phyloP scores from a whole-genome alignment of 2,329 filamentous ascomycete genomes.

The Pyricularia grisea region DNA sequence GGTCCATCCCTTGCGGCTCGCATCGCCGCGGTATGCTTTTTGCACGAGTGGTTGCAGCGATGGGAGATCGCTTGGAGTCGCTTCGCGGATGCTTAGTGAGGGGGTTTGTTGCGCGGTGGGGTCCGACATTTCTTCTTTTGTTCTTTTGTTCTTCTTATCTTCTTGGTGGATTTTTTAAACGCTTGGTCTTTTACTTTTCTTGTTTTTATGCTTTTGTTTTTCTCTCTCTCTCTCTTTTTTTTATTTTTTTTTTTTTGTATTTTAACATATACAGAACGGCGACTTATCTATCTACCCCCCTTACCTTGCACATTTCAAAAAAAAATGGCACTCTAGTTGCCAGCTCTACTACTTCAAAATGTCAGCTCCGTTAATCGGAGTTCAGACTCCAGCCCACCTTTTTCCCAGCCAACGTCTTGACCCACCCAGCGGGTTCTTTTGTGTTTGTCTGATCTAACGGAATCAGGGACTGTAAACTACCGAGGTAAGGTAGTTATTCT shows the following conservation, averaged over 20 bases:
- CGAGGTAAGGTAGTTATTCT: too few relatives aligned
- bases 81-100: constrained; percentile 23
- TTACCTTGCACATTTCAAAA: too few relatives aligned
- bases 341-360: too few relatives aligned
- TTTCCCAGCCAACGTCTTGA: not conserved
- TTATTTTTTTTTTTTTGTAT: not conserved
- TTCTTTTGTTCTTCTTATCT: not conserved
- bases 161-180: not conserved
- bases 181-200: too few relatives aligned
- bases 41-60: constrained; percentile 27
- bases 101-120: not conserved
- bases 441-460: too few relatives aligned
- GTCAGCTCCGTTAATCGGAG: not conserved
- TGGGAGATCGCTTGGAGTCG: constrained; percentile 21
- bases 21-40: constrained; percentile 33
- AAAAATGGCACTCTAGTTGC: too few relatives aligned
- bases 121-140: not conserved
- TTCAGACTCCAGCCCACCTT: not conserved
- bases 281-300: too few relatives aligned
- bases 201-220: too few relatives aligned
- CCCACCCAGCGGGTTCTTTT: not conserved
- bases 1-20: constrained; percentile 33
- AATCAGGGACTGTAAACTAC: too few relatives aligned
- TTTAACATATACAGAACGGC: too few relatives aligned
- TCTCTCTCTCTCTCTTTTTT: too few relatives aligned